Evolutionary conservation across 2,329 filamentous ascomycete species (phyloP).

Genomic region (Fusarium sp.): DNA sequence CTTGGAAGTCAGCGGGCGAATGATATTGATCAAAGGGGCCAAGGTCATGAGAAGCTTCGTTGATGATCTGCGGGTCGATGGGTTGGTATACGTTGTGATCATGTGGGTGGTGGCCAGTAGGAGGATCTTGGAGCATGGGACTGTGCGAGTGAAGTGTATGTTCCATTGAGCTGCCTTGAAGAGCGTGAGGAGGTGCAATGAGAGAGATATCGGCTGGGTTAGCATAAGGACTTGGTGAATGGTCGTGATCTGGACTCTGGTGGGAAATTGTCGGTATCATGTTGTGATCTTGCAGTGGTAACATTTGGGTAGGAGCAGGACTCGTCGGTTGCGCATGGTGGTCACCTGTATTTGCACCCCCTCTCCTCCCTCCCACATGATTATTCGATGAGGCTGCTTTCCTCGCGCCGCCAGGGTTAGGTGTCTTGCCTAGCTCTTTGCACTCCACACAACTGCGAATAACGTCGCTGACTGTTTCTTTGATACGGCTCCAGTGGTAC

Average conservation of each 20-base stretch:
- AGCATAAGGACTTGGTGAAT: constrained; percentile 54
- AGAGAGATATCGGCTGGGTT: constrained; percentile 60
- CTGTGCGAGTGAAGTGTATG: constrained; percentile 43
- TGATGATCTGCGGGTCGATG: constrained; percentile 70
- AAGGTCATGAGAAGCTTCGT: constrained; percentile 44
- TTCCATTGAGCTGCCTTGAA: constrained; percentile 41
- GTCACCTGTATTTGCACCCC: constrained; percentile 10
- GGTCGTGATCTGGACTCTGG: constrained; percentile 34
- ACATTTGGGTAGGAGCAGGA: constrained; percentile 34
- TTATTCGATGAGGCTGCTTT: constrained; percentile 24
- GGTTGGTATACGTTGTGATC: constrained; percentile 57
- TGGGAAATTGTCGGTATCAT: constrained; percentile 44
- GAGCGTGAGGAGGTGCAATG: constrained; percentile 52
- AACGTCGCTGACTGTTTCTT: constrained; percentile 94
- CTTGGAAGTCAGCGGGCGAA: constrained; percentile 62
- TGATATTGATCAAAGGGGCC: constrained; percentile 54
- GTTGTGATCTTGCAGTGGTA: constrained; percentile 45
- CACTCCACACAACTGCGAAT: constrained; percentile 92
- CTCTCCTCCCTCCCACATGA: constrained; percentile 9
- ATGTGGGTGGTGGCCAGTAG: constrained; percentile 39
- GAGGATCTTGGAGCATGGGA: constrained; percentile 47
- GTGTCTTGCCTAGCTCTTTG: constrained; percentile 77
- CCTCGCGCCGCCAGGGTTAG: constrained; percentile 44
- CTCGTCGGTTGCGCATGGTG: constrained; percentile 26
- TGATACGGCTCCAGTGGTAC: constrained; percentile 98